phyloP scores from a whole-genome alignment of 2,329 filamentous ascomycete genomes.

The Magnaporthiopsis rhizophila region DNA sequence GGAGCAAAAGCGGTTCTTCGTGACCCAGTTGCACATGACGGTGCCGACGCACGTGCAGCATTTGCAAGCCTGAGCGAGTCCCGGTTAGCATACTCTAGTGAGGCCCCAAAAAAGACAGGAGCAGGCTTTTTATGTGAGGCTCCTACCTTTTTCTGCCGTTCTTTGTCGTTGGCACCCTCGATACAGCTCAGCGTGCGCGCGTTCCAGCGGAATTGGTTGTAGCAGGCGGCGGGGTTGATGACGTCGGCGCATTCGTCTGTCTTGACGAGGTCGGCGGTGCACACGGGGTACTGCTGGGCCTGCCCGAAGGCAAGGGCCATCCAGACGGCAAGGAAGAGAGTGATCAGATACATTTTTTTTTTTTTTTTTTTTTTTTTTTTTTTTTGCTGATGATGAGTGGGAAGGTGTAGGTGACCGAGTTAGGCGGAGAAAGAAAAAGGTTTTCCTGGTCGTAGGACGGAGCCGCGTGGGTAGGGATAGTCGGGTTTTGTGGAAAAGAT shows the following conservation, averaged over 20 bases:
- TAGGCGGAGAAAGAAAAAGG: not conserved
- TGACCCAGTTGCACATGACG: slow-evolving; percentile 29
- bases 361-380: not conserved
- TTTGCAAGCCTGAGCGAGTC: slow-evolving; percentile 22
- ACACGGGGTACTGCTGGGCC: slow-evolving; percentile 21
- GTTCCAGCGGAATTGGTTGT: slow-evolving; percentile 26
- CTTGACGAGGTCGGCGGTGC: slow-evolving; percentile 24
- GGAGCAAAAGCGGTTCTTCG: slow-evolving; percentile 11
- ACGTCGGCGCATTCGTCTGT: slow-evolving; percentile 30
- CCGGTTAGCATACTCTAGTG: not conserved
- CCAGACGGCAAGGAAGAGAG: slow-evolving; percentile 16
- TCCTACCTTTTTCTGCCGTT: slow-evolving; percentile 23
- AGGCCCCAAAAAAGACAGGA: not conserved
- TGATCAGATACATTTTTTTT: not conserved
- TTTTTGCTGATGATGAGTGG: not conserved
- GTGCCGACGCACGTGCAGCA: slow-evolving; percentile 28
- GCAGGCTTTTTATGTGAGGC: not conserved
- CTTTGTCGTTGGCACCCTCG: slow-evolving; percentile 24
- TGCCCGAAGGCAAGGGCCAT: slow-evolving; percentile 13
- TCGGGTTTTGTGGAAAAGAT: no score
- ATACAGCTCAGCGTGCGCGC: slow-evolving; percentile 28
- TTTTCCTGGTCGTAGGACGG: not conserved
- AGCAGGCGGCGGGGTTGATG: slow-evolving; percentile 31
- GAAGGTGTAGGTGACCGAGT: no score
- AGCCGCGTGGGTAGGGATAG: no score